Base-by-base conservation (phyloP, 2,329 filamentous ascomycete species). In the Basipetospora chlamydospora region DNA sequence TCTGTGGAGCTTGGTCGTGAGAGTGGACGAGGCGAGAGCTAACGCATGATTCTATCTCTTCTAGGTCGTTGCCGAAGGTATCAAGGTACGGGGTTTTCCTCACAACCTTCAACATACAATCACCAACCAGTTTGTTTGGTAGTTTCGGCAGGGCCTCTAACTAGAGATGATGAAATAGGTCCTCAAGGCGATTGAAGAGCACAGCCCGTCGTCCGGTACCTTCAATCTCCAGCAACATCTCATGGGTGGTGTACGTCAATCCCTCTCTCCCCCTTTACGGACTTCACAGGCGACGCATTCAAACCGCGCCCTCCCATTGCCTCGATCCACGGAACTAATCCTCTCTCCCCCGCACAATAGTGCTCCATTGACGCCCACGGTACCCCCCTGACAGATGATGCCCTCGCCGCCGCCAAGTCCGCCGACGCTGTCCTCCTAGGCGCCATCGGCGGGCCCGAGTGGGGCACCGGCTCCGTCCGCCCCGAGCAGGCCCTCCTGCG, bases 381-480 rank as follows among this genome's bases (percentile, higher is more conserved):
- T 48, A 70, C 64, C 21, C 77, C 88, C 21, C 66, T 96, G 42
- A 93, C 86, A 37, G 77, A 90, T 48, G 75, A 80, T 50, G 84
- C 86, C 43, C 80, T 96, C 48, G 63, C 64, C 11, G 86, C 85
- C 25, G 86, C 85, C 46, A 87, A 92, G 59, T 66, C 70, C 35
- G 86, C 87, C 44, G 81, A 94, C 58, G 88, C 87, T 26, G 80
- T 96, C 41, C 77, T 96, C 41, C 77, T 96, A 38, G 88, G 87
- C 47, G 85, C 88, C 47, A 92, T 96, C 51, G 88, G 88, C 47
- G 88, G 88, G n/a, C 88, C 90, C 11, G 59, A 95, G 84, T 96
- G 87, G 85, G 87, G 87, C 42, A 90, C 85, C 22, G 84, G 83
- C 46, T 62, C 76, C 40, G 80, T 95, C 44, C 83, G 87, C 30